Conservation (phyloP, 495 filamentous ascomycete species). For the Penicillium atrosanguineum region DNA sequence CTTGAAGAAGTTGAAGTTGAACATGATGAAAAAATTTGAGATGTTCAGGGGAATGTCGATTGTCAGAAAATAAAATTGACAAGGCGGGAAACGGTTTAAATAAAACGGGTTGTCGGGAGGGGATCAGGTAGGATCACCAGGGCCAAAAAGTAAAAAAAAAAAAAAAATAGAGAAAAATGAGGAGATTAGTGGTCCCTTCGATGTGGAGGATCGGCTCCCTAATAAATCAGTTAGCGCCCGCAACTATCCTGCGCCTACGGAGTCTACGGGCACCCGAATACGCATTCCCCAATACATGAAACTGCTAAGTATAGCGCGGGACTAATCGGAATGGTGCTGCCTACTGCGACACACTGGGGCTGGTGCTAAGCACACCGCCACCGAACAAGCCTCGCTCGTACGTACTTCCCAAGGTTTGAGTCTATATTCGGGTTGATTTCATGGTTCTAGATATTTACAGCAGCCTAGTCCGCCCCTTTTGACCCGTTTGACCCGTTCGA, state of each 20-base stretch:
- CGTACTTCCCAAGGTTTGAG: background rate
- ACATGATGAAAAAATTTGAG: slow-evolving; percentile 26
- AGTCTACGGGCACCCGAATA: background rate
- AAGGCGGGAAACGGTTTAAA: slow-evolving; percentile 8
- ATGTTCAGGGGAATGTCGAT: background rate
- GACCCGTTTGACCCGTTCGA: background rate
- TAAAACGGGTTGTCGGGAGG: background rate
- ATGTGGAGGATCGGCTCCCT: slow-evolving; percentile 24
- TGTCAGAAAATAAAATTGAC: background rate
- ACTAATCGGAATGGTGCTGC: slow-evolving; percentile 24
- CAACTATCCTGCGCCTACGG: background rate
- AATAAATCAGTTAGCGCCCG: slow-evolving; percentile 6
- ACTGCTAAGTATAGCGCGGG: slow-evolving; percentile 18
- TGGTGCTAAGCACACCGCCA: slow-evolving; percentile 12
- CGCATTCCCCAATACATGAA: background rate
- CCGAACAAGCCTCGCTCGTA: slow-evolving; percentile 5
- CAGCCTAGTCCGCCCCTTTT: background rate
- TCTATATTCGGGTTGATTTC: background rate
- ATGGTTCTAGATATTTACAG: background rate
- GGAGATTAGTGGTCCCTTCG: background rate
- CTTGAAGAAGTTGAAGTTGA: slow-evolving; percentile 42
- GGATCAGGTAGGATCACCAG: slow-evolving; percentile 10
- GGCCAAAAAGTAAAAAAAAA: background rate
- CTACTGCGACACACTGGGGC: slow-evolving; percentile 8
- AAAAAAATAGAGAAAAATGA: too few relatives aligned